Evolutionary conservation across 164 flowering plant species (phyloP).

Genomic region (Malania oleifera): DNA sequence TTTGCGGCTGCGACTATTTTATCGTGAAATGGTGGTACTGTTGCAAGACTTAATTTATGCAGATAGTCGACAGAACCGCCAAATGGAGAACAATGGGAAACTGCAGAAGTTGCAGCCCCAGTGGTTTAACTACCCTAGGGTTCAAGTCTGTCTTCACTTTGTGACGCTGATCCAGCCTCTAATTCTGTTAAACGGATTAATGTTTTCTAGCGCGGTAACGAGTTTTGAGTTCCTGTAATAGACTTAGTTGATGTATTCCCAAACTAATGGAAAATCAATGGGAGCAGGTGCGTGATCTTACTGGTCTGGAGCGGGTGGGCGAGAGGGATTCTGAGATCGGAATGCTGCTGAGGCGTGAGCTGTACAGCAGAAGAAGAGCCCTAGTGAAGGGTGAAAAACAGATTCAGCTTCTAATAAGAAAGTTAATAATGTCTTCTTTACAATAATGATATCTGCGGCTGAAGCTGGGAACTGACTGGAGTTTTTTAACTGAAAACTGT

Average conservation of each 20-base stretch:
- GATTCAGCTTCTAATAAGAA: conserved; percentile 24
- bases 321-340: conserved; percentile 58
- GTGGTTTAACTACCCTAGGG: too few relatives aligned
- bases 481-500: conserved; percentile 1
- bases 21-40: too few relatives aligned
- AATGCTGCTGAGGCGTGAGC: conserved; percentile 48
- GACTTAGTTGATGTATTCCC: too few relatives aligned
- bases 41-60: too few relatives aligned
- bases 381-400: conserved; percentile 27
- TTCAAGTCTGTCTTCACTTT: too few relatives aligned
- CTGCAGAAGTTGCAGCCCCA: too few relatives aligned
- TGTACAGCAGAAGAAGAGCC: conserved; percentile 29
- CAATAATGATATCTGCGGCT: conserved; percentile 11
- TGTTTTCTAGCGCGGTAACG: too few relatives aligned
- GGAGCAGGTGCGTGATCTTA: conserved; percentile 58
- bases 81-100: too few relatives aligned
- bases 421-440: conserved; percentile 20
- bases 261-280: background rate
- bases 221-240: too few relatives aligned
- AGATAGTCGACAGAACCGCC: background rate
- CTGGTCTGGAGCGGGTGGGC: conserved; percentile 62
- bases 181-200: too few relatives aligned
- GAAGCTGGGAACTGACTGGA: conserved; percentile 25
- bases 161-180: too few relatives aligned
- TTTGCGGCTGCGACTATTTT: too few relatives aligned